Conservation (phyloP, 495 filamentous ascomycete genomes). For the Aspergillus conjunctus region DNA sequence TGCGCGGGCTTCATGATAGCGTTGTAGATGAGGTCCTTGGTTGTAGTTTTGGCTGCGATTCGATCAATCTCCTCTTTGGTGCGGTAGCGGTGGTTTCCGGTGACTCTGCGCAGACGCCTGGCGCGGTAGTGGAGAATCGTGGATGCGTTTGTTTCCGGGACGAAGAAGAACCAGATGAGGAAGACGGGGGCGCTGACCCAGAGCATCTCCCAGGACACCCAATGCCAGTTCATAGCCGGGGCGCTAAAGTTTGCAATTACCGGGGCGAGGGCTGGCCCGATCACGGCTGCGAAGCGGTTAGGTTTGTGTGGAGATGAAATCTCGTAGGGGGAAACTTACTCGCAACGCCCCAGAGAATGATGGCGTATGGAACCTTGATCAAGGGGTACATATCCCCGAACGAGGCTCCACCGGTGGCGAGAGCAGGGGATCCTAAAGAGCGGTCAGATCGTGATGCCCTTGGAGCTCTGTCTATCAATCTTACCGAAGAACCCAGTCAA, state of each 20-base stretch:
- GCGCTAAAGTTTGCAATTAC: slow-evolving; percentile 60
- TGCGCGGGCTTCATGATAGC: background rate
- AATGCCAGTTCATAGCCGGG: slow-evolving; percentile 53
- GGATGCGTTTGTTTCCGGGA: slow-evolving; percentile 51
- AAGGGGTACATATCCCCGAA: slow-evolving; percentile 51
- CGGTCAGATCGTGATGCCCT: background rate
- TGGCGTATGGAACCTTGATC: slow-evolving; percentile 49
- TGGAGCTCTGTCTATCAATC: background rate
- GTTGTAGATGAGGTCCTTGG: background rate
- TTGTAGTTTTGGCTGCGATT: slow-evolving; percentile 7
- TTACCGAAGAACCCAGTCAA: slow-evolving; percentile 47
- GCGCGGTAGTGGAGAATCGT: slow-evolving; percentile 52
- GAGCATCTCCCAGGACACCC: slow-evolving; percentile 53
- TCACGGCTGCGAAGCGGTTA: background rate
- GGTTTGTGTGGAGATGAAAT: background rate
- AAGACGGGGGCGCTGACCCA: slow-evolving; percentile 43
- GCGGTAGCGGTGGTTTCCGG: slow-evolving; percentile 36
- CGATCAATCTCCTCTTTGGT: slow-evolving; percentile 51
- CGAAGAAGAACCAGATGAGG: slow-evolving; percentile 43
- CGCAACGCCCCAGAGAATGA: slow-evolving; percentile 48
- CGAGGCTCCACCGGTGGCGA: slow-evolving; percentile 54
- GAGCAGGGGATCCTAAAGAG: slow-evolving; percentile 38
- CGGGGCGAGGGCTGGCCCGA: slow-evolving; percentile 54
- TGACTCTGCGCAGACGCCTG: slow-evolving; percentile 39
- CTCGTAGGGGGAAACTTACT: background rate